Percentiles rank a stretch among this genome's conserved stretches.
Conservation (phyloP, 179 eudicot genomes). For the Beta corolliflora region DNA sequence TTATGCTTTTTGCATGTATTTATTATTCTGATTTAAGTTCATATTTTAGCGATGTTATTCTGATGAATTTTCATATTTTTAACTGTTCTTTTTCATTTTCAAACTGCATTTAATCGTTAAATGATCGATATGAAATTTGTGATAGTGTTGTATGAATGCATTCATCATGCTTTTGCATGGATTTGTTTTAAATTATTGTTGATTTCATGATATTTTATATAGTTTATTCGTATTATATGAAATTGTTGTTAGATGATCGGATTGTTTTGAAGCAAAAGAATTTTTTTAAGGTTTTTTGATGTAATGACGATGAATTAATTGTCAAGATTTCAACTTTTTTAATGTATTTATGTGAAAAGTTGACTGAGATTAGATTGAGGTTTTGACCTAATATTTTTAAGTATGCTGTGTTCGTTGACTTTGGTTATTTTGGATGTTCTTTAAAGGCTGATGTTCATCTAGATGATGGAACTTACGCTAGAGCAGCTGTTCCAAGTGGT, state of each 20-base stretch:
- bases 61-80: not conserved
- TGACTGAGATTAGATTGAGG: not conserved
- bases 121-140: too few relatives aligned
- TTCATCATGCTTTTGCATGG: not conserved
- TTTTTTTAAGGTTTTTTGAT: not conserved
- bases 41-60: not conserved
- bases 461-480: constrained; percentile 59
- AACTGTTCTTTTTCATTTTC: not conserved
- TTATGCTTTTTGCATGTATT: not conserved
- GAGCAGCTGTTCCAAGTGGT: constrained; percentile 99
- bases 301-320: too few relatives aligned
- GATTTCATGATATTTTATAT: not conserved
- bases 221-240: not conserved
- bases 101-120: not conserved
- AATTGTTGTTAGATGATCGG: not conserved
- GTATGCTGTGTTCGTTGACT: not conserved
- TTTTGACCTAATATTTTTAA: not conserved
- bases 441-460: constrained; percentile 71
- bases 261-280: not conserved
- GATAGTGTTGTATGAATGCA: too few relatives aligned
- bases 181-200: not conserved
- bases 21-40: not conserved
- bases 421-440: not conserved
- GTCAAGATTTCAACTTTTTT: not conserved
- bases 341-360: not conserved